Evolutionary conservation across 306 rosid species (phyloP).

Genomic region (Quercus dentata): DNA sequence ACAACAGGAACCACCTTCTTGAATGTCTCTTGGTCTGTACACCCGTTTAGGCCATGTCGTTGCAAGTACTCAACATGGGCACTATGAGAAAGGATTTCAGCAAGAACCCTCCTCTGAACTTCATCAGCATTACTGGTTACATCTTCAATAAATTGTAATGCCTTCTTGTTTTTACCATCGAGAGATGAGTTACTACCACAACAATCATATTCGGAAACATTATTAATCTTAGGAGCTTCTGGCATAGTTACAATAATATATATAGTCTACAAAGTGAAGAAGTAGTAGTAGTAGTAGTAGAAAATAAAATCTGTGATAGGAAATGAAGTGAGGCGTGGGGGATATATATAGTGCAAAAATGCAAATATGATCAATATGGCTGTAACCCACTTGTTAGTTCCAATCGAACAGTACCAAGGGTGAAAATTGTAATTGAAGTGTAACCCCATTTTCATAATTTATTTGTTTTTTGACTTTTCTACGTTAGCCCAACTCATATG

Average conservation of each 20-base stretch:
- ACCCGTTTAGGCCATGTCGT: slow-evolving; percentile 40
- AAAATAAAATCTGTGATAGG: neutral
- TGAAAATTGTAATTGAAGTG: neutral
- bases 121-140: slow-evolving; percentile 48
- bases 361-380: neutral
- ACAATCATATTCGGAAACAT: neutral
- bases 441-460: neutral
- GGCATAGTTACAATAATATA: slow-evolving; percentile 24
- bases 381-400: neutral
- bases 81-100: slow-evolving; percentile 48
- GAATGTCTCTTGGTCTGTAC: slow-evolving; percentile 35
- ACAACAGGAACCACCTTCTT: slow-evolving; percentile 53
- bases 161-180: slow-evolving; percentile 15
- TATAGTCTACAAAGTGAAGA: neutral
- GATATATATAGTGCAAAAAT: slow-evolving; percentile 17
- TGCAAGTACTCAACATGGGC: slow-evolving; percentile 51
- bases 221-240: slow-evolving; percentile 24
- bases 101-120: slow-evolving; percentile 41
- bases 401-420: neutral
- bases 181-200: neutral
- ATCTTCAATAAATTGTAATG: slow-evolving; percentile 44
- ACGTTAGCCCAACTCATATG: neutral
- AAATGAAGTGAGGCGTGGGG: neutral
- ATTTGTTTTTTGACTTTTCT: neutral
- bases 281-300: neutral